Percentiles rank a stretch among this genome's conserved stretches.
Conservation (phyloP, 129 eudicot genomes). For the Flaveria trinervia region DNA sequence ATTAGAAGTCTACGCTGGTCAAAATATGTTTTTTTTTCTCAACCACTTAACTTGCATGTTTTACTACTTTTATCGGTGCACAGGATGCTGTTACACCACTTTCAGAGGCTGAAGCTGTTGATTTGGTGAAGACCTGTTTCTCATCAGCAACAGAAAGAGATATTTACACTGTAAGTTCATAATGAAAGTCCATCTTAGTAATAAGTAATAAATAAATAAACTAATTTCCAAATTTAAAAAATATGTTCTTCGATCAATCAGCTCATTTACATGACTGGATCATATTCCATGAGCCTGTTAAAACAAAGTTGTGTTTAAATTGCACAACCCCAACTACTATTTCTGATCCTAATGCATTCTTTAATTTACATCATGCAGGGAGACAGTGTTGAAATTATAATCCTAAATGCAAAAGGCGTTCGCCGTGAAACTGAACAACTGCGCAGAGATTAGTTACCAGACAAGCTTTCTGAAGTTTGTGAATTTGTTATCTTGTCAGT, state of each 20-base stretch:
- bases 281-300: background rate
- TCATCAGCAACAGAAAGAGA: constrained; percentile 97
- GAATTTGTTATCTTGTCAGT: constrained; percentile 6
- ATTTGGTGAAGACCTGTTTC: constrained; percentile 92
- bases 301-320: background rate
- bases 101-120: constrained; percentile 90
- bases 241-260: background rate
- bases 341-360: background rate
- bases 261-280: background rate
- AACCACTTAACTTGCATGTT: background rate
- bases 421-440: constrained; percentile 80
- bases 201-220: background rate
- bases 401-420: constrained; percentile 68
- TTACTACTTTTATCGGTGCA: constrained; percentile 7
- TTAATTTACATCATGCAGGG: constrained; percentile 52
- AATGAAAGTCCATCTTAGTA: background rate
- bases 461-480: constrained; percentile 15
- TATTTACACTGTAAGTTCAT: constrained; percentile 77
- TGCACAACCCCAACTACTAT: background rate
- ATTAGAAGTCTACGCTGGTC: background rate
- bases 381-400: constrained; percentile 78
- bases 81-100: constrained; percentile 99
- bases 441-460: constrained; percentile 58
- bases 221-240: background rate
- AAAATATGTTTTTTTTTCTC: background rate